Conservation (phyloP, 768 basidiomycete genomes). For the Suillus decipiens region DNA sequence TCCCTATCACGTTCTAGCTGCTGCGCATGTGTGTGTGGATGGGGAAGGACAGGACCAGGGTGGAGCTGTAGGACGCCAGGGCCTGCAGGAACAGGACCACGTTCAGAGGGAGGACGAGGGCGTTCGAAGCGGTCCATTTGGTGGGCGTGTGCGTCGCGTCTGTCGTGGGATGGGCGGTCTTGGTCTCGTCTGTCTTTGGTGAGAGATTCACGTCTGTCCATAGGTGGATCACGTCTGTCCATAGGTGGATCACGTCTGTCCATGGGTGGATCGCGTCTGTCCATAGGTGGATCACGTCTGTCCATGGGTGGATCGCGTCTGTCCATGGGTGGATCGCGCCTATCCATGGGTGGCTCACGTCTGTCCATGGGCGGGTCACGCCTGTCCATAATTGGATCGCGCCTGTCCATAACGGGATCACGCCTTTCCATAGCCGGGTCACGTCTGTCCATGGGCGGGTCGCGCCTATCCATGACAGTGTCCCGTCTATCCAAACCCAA, state of each 20-base stretch:
- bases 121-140: not conserved
- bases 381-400: not conserved
- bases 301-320: not conserved
- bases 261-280: not conserved
- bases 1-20: slow-evolving; percentile 15
- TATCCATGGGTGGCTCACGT: not conserved
- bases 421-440: not conserved
- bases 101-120: slow-evolving; percentile 4
- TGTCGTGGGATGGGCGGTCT: not conserved
- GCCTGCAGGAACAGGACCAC: slow-evolving; percentile 8
- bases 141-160: not conserved
- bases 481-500: slow-evolving; percentile 4
- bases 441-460: not conserved
- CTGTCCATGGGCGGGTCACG: not conserved
- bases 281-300: not conserved
- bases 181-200: slow-evolving; percentile 2
- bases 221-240: not conserved
- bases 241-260: not conserved
- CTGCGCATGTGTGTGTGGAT: slow-evolving; percentile 22
- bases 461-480: not conserved
- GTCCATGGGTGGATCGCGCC: not conserved
- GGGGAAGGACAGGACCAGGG: slow-evolving; percentile 20
- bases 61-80: slow-evolving; percentile 19
- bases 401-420: not conserved
- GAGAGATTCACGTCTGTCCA: not conserved